These are phyloP conservation scores for Arachnomyces sp. DNA, from an alignment of 2,329 filamentous ascomycete species.

Conservation along the genomic window DNA sequence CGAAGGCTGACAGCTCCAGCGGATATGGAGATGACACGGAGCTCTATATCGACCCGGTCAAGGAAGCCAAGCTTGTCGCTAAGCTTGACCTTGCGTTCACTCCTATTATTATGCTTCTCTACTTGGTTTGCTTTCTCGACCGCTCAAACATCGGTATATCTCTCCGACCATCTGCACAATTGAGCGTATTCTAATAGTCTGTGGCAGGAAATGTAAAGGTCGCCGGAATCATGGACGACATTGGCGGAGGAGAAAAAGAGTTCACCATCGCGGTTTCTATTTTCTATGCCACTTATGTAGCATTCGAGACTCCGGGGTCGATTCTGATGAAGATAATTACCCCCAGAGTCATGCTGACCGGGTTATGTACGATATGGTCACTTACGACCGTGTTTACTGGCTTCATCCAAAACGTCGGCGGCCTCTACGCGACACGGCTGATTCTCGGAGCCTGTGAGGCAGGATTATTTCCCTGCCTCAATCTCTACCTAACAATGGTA, in stretches of 20 bases:
- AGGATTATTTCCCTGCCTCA: constrained; percentile 34
- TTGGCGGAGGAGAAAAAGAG: constrained; percentile 33
- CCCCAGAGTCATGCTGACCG: constrained; percentile 34
- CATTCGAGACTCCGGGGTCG: constrained; percentile 42
- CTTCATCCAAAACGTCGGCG: constrained; percentile 36
- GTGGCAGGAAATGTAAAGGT: constrained; percentile 40
- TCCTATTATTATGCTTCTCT: constrained; percentile 50
- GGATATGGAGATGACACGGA: not conserved
- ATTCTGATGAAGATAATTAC: constrained; percentile 43
- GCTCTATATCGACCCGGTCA: constrained; percentile 34
- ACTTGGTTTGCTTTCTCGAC: constrained; percentile 50
- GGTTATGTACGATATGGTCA: constrained; percentile 40
- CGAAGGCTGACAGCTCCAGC: no score
- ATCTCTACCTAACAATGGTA: constrained; percentile 34
- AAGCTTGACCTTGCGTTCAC: constrained; percentile 44
- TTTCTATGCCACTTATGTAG: constrained; percentile 47
- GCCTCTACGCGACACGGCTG: constrained; percentile 34
- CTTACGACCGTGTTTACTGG: constrained; percentile 44
- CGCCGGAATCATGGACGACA: constrained; percentile 41
- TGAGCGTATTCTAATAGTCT: not conserved
- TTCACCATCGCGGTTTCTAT: constrained; percentile 45
- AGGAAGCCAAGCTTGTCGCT: constrained; percentile 40
- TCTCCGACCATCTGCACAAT: not conserved
- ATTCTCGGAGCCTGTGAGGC: constrained; percentile 33
- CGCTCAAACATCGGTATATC: constrained; percentile 45